These are phyloP conservation scores for Macrophomina pseudophaseolina DNA, from an alignment of 2,329 filamentous ascomycete species.

Conservation along the genomic window DNA sequence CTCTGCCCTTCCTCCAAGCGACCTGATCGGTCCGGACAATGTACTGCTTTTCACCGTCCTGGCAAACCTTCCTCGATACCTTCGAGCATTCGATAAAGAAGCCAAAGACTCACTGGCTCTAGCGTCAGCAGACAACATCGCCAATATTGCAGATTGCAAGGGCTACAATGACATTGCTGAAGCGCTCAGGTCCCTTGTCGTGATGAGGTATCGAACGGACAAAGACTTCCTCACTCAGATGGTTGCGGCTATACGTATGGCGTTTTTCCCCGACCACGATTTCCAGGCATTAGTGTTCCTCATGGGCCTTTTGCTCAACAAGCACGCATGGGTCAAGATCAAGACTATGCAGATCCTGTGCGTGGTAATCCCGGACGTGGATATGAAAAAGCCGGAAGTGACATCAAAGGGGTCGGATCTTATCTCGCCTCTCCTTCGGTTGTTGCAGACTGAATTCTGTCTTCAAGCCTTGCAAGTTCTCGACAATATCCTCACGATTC, in stretches of 20 bases:
- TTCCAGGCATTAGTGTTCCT: conserved; percentile 87
- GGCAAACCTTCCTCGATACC: conserved; percentile 87
- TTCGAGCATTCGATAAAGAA: conserved; percentile 76
- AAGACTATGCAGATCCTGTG: conserved; percentile 92
- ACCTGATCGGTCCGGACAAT: conserved; percentile 79
- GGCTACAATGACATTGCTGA: conserved; percentile 70
- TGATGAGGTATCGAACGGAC: conserved; percentile 67
- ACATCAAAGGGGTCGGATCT: conserved; percentile 90
- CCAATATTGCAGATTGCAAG: conserved; percentile 74
- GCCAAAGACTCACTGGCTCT: conserved; percentile 55
- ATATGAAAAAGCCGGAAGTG: conserved; percentile 91
- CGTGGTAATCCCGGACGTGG: conserved; percentile 82
- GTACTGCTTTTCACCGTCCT: conserved; percentile 84
- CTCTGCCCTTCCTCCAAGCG: conserved; percentile 76
- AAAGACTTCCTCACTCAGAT: conserved; percentile 79
- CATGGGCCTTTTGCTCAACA: conserved; percentile 89
- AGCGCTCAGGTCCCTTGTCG: conserved; percentile 72
- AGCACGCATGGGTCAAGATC: conserved; percentile 84
- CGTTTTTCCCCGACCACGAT: conserved; percentile 82
- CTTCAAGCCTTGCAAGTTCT: conserved; percentile 90
- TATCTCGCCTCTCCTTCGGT: conserved; percentile 86
- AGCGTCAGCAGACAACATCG: conserved; percentile 71
- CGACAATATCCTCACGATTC: conserved; percentile 94
- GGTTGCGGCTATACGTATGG: conserved; percentile 73
- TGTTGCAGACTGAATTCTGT: conserved; percentile 92